Base-by-base conservation (phyloP, 1,284 basidiomycete species). In the Mycosarcoma maydis region DNA sequence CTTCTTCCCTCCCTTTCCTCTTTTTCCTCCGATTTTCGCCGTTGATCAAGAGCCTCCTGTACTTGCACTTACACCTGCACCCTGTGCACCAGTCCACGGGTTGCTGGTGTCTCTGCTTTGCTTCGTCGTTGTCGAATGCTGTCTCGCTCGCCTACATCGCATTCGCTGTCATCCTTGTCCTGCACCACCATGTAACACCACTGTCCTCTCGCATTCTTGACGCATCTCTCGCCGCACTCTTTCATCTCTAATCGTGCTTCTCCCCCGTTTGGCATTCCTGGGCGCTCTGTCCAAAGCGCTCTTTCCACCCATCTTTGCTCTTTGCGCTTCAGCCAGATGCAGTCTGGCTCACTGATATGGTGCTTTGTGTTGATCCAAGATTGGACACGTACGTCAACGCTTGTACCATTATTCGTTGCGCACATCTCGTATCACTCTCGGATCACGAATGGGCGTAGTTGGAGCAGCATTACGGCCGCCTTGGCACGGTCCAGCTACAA, bases 121-220 rank as follows among this genome's bases (percentile, higher is more conserved):
- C 22, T 41, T 39, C 37, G 46, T 52, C 43, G n/a, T 48, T 24
- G 39, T 49, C 40, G 23, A 19, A 7, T 6, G 36, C 4, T 9
- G n/a, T 20, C 36, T 20, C 36, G 8, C 13, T 34, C 32, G 13
- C 36, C 7, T n/a, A 11, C 32, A 30, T 26, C 14, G 27, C 30
- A 32, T 43, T 33, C 30, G 8, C 14, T 43, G 41, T 43, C 50
- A 38, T 39, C 29, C 36, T 29, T 47, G 32, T 48, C 53, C 49
- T 34, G 55, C 42, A 37, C 45, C 65, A 68, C 62, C 44, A 17
- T 69, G 66, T 69, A 69, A 24, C 59, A 69, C 45, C 59, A 69
- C 20, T 29, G 39, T 53, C 42, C 22, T 13, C 30, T 38, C 40
- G 52, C 62, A 53, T 66, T 44, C 38, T 29, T 56, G 19, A 22